Base-by-base conservation (phyloP, 805 yeast species). In the Cyberlindnera veronae region DNA sequence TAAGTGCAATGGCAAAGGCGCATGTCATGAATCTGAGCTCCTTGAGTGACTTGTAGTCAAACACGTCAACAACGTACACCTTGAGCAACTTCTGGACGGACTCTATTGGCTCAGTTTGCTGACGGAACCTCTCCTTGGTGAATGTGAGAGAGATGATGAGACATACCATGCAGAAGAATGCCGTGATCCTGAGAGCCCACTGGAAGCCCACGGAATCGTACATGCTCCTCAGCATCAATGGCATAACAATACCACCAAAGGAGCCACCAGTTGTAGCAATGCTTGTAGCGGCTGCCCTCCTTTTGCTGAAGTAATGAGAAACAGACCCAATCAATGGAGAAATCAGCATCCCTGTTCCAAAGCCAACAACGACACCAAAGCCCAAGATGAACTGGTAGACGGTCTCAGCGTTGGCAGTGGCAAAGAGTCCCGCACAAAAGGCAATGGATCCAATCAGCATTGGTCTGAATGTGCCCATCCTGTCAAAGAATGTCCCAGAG, bases 121-220 rank as follows among this genome's bases (percentile, higher is more conserved):
- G 48, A 29, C 27, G 55, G 39, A 61, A 47, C 46, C 72, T 57
- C 36, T 67, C 72, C 31, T 44, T 60, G 2, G 63, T 58, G 14
- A 67, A 46, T 0, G 51, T 18, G 3, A 56, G 34, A 1, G 68
- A 55, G 16, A 54, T 24, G 1, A 49, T 9, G 14, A 61, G 50
- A 32, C 60, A 57, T 5, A 34, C 43, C 16, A 48, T 23, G 34
- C 68, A 61, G 15, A 75, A 54, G 46, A 77, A 68, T 0, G 75
- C 76, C 34, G 75, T 57, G 13, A 68, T 61, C 36, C 83, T 63
- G 32, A 73, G 63, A 4, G 77, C 71, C 81, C 82, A 77, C 10
- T 62, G 64, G 49, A 72, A 76, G 1, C 82, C 82, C 18, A 74
- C 64, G 12, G 57, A 51, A 6, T 49, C 43, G 36, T 69, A 66